Evolutionary conservation across 2,329 filamentous ascomycete genomes (phyloP).

Genomic region (Penicillium sp.): DNA sequence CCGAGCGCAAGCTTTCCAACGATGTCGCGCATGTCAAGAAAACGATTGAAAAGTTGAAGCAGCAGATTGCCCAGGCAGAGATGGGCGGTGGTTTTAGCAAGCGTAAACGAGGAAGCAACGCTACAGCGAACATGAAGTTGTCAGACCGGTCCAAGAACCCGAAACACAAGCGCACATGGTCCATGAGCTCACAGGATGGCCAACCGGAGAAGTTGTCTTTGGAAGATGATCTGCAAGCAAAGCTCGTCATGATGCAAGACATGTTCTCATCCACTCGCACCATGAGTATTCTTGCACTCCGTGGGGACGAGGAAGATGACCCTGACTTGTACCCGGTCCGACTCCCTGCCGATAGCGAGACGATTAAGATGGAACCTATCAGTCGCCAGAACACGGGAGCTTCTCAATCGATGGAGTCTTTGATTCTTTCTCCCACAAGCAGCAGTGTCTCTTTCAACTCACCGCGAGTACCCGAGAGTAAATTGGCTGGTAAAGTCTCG

Average conservation of each 20-base stretch:
- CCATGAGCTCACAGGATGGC: constrained; percentile 71
- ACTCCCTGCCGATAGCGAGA: constrained; percentile 36
- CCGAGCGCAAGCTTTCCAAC: constrained; percentile 91
- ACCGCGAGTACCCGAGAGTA: constrained; percentile 27
- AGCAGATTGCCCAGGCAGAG: constrained; percentile 79
- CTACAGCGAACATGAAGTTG: constrained; percentile 50
- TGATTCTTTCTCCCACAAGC: constrained; percentile 42
- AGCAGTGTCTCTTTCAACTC: constrained; percentile 44
- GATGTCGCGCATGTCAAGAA: constrained; percentile 95
- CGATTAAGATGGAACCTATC: constrained; percentile 32
- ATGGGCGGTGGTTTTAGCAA: constrained; percentile 62
- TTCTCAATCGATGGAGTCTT: constrained; percentile 34
- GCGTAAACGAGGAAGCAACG: constrained; percentile 58
- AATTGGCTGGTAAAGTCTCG: constrained; percentile 11
- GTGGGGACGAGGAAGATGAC: constrained; percentile 48
- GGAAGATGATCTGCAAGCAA: constrained; percentile 49
- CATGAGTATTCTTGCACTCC: constrained; percentile 45
- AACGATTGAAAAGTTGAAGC: constrained; percentile 92
- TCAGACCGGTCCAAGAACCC: constrained; percentile 71
- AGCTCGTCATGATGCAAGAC: constrained; percentile 46
- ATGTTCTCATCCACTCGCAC: constrained; percentile 50
- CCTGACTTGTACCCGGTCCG: constrained; percentile 47
- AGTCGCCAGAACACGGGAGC: constrained; percentile 33
- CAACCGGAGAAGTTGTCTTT: constrained; percentile 44
- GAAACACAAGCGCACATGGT: constrained; percentile 95